These are phyloP conservation scores for Pseudoturritis turrita DNA, from an alignment of 345 rosid genomes.

Conservation along the genomic window DNA sequence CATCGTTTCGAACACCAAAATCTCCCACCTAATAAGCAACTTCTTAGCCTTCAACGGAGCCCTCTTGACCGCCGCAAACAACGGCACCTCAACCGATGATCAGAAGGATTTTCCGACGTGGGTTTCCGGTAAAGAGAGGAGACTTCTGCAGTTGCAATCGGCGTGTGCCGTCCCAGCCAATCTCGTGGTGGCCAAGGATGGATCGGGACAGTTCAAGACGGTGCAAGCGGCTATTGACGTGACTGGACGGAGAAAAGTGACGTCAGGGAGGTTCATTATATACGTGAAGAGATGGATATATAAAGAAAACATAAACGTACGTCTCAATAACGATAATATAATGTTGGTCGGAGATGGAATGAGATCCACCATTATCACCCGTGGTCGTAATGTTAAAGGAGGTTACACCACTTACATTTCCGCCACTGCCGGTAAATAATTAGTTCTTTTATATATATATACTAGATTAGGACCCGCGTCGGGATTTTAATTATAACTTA, in stretches of 20 bases:
- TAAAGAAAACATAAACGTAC: constrained; percentile 66
- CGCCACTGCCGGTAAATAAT: constrained; percentile 76
- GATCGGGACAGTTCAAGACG: constrained; percentile 51
- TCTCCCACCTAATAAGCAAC: constrained; percentile 55
- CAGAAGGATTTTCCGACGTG: constrained; percentile 37
- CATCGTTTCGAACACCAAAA: constrained; percentile 35
- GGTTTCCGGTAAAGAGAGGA: constrained; percentile 39
- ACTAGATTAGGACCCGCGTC: no score
- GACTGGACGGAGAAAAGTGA: constrained; percentile 53
- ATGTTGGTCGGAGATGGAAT: constrained; percentile 78
- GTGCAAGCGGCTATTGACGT: constrained; percentile 58
- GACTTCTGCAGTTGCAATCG: constrained; percentile 33
- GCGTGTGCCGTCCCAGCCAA: constrained; percentile 30
- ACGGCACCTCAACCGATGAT: constrained; percentile 2
- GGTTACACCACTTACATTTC: constrained; percentile 86
- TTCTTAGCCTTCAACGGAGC: constrained; percentile 54
- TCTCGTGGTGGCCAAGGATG: constrained; percentile 60
- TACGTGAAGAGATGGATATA: constrained; percentile 76
- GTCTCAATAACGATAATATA: constrained; percentile 45
- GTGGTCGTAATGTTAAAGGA: constrained; percentile 53
- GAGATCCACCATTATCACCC: constrained; percentile 56
- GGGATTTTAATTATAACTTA: no score
- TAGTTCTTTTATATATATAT: not conserved
- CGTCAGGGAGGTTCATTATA: constrained; percentile 48
- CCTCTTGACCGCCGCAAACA: constrained; percentile 25